Percentiles rank a stretch among this genome's conserved stretches.
Evolutionary conservation across 148 eudicot species (phyloP).

Genomic region (Chenopodium formosanum): DNA sequence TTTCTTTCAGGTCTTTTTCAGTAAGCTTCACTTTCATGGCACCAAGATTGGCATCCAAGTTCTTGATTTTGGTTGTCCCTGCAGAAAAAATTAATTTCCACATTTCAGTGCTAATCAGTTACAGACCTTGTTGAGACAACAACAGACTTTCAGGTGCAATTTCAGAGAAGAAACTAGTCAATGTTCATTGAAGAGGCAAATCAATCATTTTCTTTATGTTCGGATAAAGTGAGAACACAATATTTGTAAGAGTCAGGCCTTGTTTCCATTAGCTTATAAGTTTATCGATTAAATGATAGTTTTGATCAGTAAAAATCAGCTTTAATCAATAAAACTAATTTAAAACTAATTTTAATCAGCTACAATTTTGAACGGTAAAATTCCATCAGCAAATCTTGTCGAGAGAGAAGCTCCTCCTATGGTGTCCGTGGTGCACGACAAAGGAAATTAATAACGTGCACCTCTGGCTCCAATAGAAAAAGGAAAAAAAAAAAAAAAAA

Average conservation of each 20-base stretch:
- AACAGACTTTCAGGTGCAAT: background rate
- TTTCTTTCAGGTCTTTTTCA: constrained; percentile 39
- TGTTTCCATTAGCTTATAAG: background rate
- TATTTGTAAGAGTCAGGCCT: background rate
- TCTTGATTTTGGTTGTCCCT: constrained; percentile 51
- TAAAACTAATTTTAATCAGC: too few species aligned
- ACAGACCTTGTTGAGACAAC: background rate
- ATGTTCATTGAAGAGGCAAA: background rate
- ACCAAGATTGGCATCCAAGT: constrained; percentile 41
- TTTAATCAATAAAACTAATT: too few species aligned
- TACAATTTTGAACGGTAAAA: too few species aligned
- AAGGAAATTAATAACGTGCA: too few species aligned
- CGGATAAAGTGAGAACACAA: background rate
- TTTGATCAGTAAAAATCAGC: background rate
- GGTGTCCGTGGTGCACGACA: too few species aligned
- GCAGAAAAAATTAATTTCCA: background rate
- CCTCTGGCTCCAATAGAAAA: too few species aligned
- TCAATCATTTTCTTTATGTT: background rate
- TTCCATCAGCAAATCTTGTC: too few species aligned
- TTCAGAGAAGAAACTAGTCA: background rate
- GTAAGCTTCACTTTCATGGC: constrained; percentile 41
- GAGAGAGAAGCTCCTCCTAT: too few species aligned
- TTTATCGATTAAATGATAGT: too few species aligned
- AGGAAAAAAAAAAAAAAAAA: too few species aligned
- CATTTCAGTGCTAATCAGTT: background rate